phyloP scores from a whole-genome alignment of 148 eudicot genomes.

The Gaultheria prostrata region DNA sequence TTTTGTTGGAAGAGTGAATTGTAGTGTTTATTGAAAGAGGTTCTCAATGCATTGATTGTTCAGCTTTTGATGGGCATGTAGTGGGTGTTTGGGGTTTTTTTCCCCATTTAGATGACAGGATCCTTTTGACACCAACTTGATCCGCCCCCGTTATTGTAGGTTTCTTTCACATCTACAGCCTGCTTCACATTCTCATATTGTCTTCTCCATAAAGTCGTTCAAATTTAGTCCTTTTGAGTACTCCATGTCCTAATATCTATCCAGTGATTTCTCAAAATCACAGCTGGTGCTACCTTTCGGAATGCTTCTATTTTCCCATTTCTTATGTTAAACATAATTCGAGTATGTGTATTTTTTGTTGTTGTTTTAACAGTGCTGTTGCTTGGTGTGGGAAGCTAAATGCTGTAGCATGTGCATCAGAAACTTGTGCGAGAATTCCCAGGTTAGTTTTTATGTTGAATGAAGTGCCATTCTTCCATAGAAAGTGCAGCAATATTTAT shows the following conservation, averaged over 20 bases:
- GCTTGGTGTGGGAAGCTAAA: conserved; percentile 99
- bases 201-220: not conserved
- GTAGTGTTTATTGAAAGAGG: not conserved
- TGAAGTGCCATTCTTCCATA: not conserved
- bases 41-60: not conserved
- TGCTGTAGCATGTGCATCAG: conserved; percentile 95
- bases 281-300: not conserved
- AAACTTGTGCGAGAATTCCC: conserved; percentile 99
- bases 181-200: not conserved
- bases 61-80: not conserved
- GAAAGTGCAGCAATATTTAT: not conserved
- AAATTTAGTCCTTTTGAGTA: not conserved
- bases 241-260: not conserved
- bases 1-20: not conserved
- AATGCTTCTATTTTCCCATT: not conserved
- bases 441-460: conserved; percentile 47
- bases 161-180: conserved; percentile 6
- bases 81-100: not conserved
- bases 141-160: not conserved
- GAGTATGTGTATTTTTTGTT: not conserved
- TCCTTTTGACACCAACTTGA: not conserved
- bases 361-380: conserved; percentile 62
- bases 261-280: not conserved
- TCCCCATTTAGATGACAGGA: not conserved
- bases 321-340: conserved; percentile 1